These are phyloP conservation scores for Neofusicoccum cordaticola DNA, from an alignment of 2,329 filamentous ascomycete species.

Conservation along the genomic window DNA sequence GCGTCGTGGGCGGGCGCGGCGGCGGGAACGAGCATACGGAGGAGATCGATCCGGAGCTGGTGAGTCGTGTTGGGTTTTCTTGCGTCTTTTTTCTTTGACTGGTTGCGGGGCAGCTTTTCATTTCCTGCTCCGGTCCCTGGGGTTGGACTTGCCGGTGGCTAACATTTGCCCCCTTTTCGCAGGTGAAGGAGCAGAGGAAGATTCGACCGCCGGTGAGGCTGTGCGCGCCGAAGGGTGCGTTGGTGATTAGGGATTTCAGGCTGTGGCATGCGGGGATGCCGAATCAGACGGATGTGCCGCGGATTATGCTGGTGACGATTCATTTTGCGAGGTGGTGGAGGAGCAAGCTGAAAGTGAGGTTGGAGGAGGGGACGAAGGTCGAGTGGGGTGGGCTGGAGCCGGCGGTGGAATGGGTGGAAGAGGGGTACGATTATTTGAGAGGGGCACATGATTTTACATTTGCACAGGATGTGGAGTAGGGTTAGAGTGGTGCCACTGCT, in stretches of 20 bases:
- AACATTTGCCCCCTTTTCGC: too few species aligned
- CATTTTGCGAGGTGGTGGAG: slow-evolving; percentile 59
- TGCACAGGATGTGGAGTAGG: not conserved
- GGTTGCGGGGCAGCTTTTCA: too few species aligned
- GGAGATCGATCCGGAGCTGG: too few species aligned
- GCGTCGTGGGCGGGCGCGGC: too few species aligned
- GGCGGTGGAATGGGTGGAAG: not conserved
- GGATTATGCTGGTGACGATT: slow-evolving; percentile 36
- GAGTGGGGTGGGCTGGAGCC: not conserved
- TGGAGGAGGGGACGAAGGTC: not conserved
- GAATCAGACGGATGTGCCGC: slow-evolving; percentile 45
- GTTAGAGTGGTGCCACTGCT: too few species aligned
- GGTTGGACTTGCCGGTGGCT: too few species aligned
- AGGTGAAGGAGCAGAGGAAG: too few species aligned
- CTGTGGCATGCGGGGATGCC: slow-evolving; percentile 66
- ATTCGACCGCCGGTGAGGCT: slow-evolving; percentile 41
- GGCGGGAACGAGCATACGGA: too few species aligned
- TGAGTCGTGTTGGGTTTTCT: too few species aligned
- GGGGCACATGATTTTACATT: slow-evolving; percentile 1
- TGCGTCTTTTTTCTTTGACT: too few species aligned
- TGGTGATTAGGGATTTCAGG: slow-evolving; percentile 59
- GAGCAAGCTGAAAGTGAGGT: slow-evolving; percentile 25
- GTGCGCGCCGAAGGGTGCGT: slow-evolving; percentile 51
- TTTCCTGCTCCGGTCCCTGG: too few species aligned
- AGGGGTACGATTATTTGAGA: not conserved